Base-by-base conservation (phyloP, 306 rosid genomes). In the Cyclanthera cordifolia region DNA sequence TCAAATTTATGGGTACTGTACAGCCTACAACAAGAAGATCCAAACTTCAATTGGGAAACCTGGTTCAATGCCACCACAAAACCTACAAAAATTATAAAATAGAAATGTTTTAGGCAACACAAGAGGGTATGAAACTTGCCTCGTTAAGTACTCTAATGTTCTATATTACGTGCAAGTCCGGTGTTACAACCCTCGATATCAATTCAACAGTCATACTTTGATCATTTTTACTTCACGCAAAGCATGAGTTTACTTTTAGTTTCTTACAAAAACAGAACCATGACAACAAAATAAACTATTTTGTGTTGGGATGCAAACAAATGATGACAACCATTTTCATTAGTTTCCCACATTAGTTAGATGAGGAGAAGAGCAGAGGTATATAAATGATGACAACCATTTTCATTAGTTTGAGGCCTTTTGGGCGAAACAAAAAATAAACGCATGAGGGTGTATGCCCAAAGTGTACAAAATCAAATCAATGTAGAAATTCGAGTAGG, bases 1-100 rank as follows among this genome's bases (percentile, higher is more conserved):
- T 68, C 72, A 28, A 68, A 68, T 11, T 49, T 68, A 25, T 19
- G 10, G 28, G 69, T 68, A 19, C 58, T 49, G 47, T 49, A 51
- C 25, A 15, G 47, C 58, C 72, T 49, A 68, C 37, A 27, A 10
- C 45, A 27, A 28, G 37, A 67, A 67, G 58, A 41, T 49, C n/a
- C 30, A 17, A 68, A 68, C 47, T 32, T 68, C 46, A 68, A 17
- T 4, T 48, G 23, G 27, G 50, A 67, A 30, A 48, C 45, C 11
- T 2, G 37, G 24, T 49, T 67, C 5, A 49, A 12, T 27, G 47
- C 58, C 19, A 25, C 72, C n/a, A 49, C 47, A 9, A 48, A 48
- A 28, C 58, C 72, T 68, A 56, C 46, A 48, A 10, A 10, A 49
- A 32, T 24, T 2, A 68, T 16, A 10, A 68, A 68, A n/a, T 27